phyloP scores from a whole-genome alignment of 2,329 filamentous ascomycete species.

The Diplodia seriata region DNA sequence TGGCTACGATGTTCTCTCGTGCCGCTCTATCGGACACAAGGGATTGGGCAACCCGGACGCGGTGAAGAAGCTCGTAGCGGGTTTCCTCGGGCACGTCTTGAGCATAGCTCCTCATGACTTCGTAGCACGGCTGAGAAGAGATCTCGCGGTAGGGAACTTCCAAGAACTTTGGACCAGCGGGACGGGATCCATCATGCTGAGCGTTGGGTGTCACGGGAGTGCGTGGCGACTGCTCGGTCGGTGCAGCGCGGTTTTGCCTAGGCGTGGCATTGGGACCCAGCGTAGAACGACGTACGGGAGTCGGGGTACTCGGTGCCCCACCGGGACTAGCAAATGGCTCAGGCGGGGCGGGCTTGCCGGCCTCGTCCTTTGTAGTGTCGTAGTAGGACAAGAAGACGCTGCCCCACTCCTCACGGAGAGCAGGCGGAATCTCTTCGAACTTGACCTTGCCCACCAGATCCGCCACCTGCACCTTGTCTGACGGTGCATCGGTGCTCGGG shows the following conservation, averaged over 20 bases:
- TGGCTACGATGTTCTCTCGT: conserved; percentile 77
- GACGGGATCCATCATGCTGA: conserved; percentile 35
- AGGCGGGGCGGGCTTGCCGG: conserved; percentile 39
- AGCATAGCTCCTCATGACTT: conserved; percentile 51
- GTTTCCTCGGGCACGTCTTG: conserved; percentile 72
- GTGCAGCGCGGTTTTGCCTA: conserved; percentile 54
- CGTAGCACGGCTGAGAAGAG: conserved; percentile 49
- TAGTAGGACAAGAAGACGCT: conserved; percentile 85
- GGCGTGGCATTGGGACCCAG: conserved; percentile 59
- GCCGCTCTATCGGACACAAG: conserved; percentile 69
- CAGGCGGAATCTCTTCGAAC: conserved; percentile 52
- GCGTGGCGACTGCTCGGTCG: conserved; percentile 58
- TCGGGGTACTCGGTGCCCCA: conserved; percentile 71
- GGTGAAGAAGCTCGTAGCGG: conserved; percentile 85
- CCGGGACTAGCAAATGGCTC: conserved; percentile 42
- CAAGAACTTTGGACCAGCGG: conserved; percentile 52
- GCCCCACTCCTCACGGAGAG: conserved; percentile 77
- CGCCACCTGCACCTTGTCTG: conserved; percentile 54
- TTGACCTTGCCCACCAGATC: conserved; percentile 80
- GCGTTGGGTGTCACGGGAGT: conserved; percentile 53
- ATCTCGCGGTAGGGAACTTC: conserved; percentile 66
- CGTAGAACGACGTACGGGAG: conserved; percentile 70
- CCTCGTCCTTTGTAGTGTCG: conserved; percentile 43
- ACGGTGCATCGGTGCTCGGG: conserved; percentile 40
- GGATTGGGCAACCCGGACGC: conserved; percentile 82